Percentiles rank a stretch among this genome's conserved stretches.
These are phyloP conservation scores for Plenodomus tracheiphilus DNA, from an alignment of 2,329 filamentous ascomycete species.

Conservation along the genomic window DNA sequence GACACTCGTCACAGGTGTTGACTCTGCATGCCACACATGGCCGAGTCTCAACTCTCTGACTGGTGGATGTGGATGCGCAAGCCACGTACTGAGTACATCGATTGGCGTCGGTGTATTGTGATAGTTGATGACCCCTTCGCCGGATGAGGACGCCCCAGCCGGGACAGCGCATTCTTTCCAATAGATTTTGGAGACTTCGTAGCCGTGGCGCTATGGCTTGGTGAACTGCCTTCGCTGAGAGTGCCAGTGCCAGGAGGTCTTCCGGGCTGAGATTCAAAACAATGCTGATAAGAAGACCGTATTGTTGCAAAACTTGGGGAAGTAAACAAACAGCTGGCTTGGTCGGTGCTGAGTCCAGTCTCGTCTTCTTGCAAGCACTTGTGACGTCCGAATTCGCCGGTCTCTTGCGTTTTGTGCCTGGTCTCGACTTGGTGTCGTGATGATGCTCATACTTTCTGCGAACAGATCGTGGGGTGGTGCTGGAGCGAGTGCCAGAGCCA, in stretches of 20 bases:
- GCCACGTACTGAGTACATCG: conserved; percentile 25
- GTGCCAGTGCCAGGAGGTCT: conserved; percentile 34
- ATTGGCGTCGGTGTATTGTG: conserved; percentile 24
- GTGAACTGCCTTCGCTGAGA: conserved; percentile 31
- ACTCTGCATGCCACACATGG: conserved; percentile 32
- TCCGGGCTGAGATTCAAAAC: conserved; percentile 25
- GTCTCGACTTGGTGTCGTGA: not conserved
- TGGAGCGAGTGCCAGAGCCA: not conserved
- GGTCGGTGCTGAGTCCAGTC: not conserved
- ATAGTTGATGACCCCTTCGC: conserved; percentile 24
- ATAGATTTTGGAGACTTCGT: conserved; percentile 29
- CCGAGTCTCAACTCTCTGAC: conserved; percentile 16
- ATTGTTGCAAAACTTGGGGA: conserved; percentile 26
- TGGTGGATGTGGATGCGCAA: conserved; percentile 19
- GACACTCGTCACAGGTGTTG: conserved; percentile 42
- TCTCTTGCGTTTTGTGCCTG: conserved; percentile 26
- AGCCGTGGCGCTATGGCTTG: conserved; percentile 24
- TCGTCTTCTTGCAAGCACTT: conserved; percentile 13
- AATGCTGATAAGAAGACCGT: conserved; percentile 33
- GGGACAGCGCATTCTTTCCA: conserved; percentile 32
- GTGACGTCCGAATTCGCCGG: conserved; percentile 7
- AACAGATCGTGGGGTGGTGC: not conserved
- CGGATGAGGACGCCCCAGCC: conserved; percentile 32
- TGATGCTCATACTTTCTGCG: conserved; percentile 1
- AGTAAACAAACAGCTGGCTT: conserved; percentile 16